Percentiles rank a stretch among this genome's conserved stretches.
Evolutionary conservation across 116 monocot species (phyloP).

Genomic region (Phalaenopsis hybrid): DNA sequence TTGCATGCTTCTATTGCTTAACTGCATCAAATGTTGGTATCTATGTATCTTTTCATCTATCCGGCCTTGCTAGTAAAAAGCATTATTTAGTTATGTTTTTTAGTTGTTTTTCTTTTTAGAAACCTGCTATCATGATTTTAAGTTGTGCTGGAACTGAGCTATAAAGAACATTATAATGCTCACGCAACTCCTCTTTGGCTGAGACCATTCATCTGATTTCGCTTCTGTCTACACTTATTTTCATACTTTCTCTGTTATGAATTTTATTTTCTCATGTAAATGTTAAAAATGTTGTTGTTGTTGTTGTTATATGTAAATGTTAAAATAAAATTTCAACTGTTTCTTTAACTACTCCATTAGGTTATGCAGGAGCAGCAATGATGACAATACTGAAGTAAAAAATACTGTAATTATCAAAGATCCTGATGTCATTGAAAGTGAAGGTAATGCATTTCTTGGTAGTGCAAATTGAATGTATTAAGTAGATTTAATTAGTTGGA

Average conservation of each 20-base stretch:
- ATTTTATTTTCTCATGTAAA: not conserved
- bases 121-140: not conserved
- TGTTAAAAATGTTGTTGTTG: no score
- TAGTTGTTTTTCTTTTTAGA: not conserved
- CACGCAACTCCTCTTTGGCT: not conserved
- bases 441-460: constrained; percentile 37
- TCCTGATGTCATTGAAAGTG: constrained; percentile 60
- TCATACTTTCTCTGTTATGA: not conserved
- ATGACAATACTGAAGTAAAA: constrained; percentile 40
- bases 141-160: not conserved
- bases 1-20: not conserved
- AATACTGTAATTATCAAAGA: constrained; percentile 38
- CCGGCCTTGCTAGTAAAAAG: not conserved
- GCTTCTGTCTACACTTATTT: not conserved
- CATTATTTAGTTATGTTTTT: not conserved
- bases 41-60: not conserved
- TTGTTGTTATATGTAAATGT: not conserved
- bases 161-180: not conserved
- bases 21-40: constrained; percentile 1
- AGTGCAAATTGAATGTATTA: not conserved
- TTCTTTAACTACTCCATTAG: constrained; percentile 1
- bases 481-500: not conserved
- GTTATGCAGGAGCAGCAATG: constrained; percentile 44
- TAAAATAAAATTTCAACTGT: not conserved
- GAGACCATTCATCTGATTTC: not conserved